Conservation (phyloP, 2,329 filamentous ascomycete genomes). For the Fusarium sp. region DNA sequence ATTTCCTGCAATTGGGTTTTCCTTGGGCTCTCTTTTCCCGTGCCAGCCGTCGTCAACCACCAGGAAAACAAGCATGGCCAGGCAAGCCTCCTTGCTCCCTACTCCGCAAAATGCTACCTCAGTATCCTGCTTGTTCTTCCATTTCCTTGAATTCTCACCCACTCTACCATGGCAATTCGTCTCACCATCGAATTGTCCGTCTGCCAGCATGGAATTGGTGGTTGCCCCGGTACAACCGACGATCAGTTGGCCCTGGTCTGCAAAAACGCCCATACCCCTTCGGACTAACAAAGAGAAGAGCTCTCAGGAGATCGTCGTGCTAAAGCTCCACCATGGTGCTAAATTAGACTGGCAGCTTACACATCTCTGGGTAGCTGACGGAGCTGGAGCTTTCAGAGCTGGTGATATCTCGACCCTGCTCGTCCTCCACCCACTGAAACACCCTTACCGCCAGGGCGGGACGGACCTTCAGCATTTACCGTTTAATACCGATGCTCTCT, state of each 20-base stretch:
- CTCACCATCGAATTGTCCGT: constrained; percentile 18
- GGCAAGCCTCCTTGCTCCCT: background rate
- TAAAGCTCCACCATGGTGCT: background rate
- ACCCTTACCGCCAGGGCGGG: constrained; percentile 7
- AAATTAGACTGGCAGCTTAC: constrained; percentile 5
- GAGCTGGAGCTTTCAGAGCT: constrained; percentile 5
- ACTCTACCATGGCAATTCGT: constrained; percentile 11
- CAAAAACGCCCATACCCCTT: constrained; percentile 3
- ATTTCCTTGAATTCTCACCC: background rate
- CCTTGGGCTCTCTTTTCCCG: background rate
- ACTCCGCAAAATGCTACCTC: background rate
- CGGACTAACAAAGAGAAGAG: constrained; percentile 3
- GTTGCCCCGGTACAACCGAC: constrained; percentile 12
- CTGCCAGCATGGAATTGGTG: constrained; percentile 23
- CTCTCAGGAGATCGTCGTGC: constrained; percentile 10
- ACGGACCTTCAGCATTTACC: constrained; percentile 14
- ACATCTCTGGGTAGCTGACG: constrained; percentile 7
- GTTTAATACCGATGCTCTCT: background rate
- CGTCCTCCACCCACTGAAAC: constrained; percentile 22
- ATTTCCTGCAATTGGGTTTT: constrained; percentile 7
- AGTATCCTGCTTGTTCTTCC: background rate
- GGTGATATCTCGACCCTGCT: constrained; percentile 4
- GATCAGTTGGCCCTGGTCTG: constrained; percentile 12
- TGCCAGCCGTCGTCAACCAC: constrained; percentile 5
- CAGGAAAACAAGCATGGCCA: background rate